Base-by-base conservation (phyloP, 2,329 filamentous ascomycete genomes). In the Alternaria sp. region DNA sequence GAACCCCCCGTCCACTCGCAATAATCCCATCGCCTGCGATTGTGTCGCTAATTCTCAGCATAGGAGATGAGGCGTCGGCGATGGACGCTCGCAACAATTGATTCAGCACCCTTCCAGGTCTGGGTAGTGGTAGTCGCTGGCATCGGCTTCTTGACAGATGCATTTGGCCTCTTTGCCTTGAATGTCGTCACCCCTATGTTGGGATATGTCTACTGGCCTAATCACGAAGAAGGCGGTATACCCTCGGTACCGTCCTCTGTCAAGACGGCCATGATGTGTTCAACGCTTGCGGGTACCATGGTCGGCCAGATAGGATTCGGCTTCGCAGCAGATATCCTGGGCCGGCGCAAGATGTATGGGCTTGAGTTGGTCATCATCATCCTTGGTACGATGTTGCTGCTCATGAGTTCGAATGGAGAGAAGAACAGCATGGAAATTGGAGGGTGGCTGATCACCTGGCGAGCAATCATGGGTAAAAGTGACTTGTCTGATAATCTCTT, bases 341-440 rank as follows among this genome's bases (percentile, higher is more conserved):
- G 77, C n/a, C 60, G 77, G 55, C 66, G 75, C 26, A 75, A 77
- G 31, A 76, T 79, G 64, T 80, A 80, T 50, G 78, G 78, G 3
- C 64, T 79, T 14, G 78, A 79, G 48, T 60, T 79, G 2, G 71
- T 79, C 5, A 78, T 80, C 29, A 73, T 79, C 24, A 79, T 80
- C 29, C 70, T 78, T 34, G 75, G 72, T 21, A 78, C 77, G 2
- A 73, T 79, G 59, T 68, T 78, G 21, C 63, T 79, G 36, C 63
- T 78, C 13, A 77, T 77, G 71, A 75, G 74, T 51, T 79, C 77
- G 2, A 70, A 66, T 42, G 73, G 74, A 4, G 71, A 72, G 34
- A 68, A 65, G 42, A 69, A 71, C 41, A 77, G 74, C 46, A 78
- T 78, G 75, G 60, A 60, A n/a, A 70, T 80, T 23, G 68, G 67